These are phyloP conservation scores for Schizothecium vesticola DNA, from an alignment of 495 filamentous ascomycete species.

Conservation along the genomic window DNA sequence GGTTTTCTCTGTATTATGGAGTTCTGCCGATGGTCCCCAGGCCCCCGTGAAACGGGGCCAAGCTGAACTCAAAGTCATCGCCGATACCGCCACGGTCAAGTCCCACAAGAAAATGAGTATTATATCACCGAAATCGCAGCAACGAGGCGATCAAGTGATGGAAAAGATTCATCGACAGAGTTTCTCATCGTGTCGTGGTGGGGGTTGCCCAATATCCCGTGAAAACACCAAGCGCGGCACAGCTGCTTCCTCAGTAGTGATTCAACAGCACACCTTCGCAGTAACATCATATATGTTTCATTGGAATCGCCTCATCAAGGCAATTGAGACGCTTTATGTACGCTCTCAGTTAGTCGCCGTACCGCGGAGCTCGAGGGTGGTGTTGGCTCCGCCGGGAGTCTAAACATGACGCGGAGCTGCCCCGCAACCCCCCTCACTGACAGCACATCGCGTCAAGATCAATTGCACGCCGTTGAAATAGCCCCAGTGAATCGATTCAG, in stretches of 20 bases:
- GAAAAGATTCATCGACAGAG: neutral
- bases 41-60: no score
- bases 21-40: no score
- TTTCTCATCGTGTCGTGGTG: neutral
- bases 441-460: neutral
- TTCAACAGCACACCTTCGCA: neutral
- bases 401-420: neutral
- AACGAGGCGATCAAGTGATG: neutral
- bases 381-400: neutral
- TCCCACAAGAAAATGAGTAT: no score
- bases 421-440: neutral
- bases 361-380: neutral
- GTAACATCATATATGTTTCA: neutral
- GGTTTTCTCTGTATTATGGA: no score
- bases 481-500: neutral
- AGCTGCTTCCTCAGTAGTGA: neutral
- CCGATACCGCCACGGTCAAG: no score
- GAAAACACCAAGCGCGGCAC: neutral
- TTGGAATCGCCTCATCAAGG: neutral
- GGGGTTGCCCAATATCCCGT: neutral
- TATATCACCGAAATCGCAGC: no score
- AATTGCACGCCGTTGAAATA: neutral
- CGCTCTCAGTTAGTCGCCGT: neutral
- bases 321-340: neutral
- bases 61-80: no score